Evolutionary conservation across 176 grass and related monocot species (phyloP).

Genomic region (Poa pratensis): DNA sequence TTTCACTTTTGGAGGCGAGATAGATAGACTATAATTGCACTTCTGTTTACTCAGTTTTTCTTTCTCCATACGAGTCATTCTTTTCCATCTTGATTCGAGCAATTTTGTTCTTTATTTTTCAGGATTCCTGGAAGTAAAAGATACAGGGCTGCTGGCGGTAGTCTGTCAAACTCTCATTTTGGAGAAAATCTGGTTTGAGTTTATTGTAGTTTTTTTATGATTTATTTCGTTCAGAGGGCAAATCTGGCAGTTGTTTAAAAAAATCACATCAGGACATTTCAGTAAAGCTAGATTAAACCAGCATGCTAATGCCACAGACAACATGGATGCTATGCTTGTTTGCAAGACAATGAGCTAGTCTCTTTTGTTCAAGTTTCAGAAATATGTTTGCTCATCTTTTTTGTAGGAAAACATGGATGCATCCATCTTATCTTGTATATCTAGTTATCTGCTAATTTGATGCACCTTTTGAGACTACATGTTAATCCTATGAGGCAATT

Average conservation of each 20-base stretch:
- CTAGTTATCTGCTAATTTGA: too few species aligned
- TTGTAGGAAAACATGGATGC: not conserved
- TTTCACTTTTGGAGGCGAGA: not conserved
- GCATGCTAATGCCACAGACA: not conserved
- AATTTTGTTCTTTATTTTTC: not conserved
- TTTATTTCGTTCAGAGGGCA: not conserved
- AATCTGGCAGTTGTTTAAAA: not conserved
- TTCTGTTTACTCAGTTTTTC: not conserved
- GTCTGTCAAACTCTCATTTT: not conserved
- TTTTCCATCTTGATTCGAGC: not conserved
- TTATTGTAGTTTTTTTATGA: slow-evolving; percentile 1
- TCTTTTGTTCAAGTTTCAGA: not conserved
- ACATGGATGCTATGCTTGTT: not conserved
- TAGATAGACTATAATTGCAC: not conserved
- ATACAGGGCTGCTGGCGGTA: not conserved
- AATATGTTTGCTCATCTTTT: not conserved
- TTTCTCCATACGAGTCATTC: not conserved
- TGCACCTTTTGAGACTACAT: too few species aligned
- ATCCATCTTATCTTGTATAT: not conserved
- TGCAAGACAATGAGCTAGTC: not conserved
- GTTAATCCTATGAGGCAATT: too few species aligned
- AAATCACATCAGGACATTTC: not conserved
- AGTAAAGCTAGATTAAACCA: not conserved
- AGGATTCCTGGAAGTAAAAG: not conserved
- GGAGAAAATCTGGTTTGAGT: not conserved